Base-by-base conservation (phyloP, 2,329 filamentous ascomycete genomes). In the Exophiala viscosa region DNA sequence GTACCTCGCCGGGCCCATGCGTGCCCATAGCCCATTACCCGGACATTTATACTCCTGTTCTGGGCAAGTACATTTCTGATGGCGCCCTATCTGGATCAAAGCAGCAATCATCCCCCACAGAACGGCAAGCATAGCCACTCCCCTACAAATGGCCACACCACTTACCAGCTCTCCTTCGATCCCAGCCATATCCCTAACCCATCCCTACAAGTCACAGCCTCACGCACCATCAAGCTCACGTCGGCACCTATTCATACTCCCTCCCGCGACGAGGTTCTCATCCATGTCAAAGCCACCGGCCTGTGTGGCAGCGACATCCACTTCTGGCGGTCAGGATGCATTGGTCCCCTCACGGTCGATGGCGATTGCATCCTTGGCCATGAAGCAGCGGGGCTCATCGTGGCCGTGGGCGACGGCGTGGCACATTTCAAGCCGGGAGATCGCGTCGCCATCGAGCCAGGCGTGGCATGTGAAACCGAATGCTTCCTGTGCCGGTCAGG, bases 291-390 rank as follows among this genome's bases (percentile, higher is more conserved):
- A 2, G 74, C 68, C 36, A 65, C 70, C 0, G 73, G 73, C 3
- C 69, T 75, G 23, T 74, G 72, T 54, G 73, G 70, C 15, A 70
- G 67, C 45, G 69, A 71, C 57, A 65, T 70, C 8, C 70, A 72
- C 46, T 70, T 71, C 54, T 71, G 68, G 67, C 53, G 62, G 14
- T 60, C 67, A 35, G 69, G 69, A 17, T 64, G 64, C 11, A 64
- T 73, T 31, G 63, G 71, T 5, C 67, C 69, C 5, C 79, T 77
- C 13, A 78, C 85, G 58, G 82, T 81, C 1, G 85, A 84, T 60
- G 85, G 85, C 60, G 76, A 85, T 5, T 86, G 83, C 62, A 57
- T 65, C 9, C 58, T 70, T 45, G 67, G 68, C 44, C 68, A 70
- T 48, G 68, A 70, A 60, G 61, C 67, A 11, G 60, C 64, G 0